Percentiles rank a stretch among this genome's conserved stretches.
These are phyloP conservation scores for Aeminium ludgeri DNA, from an alignment of 495 filamentous ascomycete species.

Conservation along the genomic window DNA sequence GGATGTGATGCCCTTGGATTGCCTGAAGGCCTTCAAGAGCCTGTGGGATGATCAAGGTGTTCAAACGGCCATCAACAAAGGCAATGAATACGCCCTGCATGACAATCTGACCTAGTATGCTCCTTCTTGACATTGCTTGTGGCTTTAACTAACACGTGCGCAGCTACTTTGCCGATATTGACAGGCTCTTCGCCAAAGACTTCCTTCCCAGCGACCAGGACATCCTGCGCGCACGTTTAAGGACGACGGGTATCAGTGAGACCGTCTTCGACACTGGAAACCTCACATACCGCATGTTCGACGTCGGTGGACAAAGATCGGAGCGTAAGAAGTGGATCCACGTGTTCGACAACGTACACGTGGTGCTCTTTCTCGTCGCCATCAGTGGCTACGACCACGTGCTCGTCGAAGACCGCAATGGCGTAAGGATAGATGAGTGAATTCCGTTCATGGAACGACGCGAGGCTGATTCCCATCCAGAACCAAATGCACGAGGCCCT, in stretches of 20 bases:
- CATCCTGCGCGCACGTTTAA: conserved; percentile 75
- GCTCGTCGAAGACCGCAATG: conserved; percentile 91
- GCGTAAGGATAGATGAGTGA: conserved; percentile 42
- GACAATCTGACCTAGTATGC: conserved; percentile 91
- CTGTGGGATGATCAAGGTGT: conserved; percentile 78
- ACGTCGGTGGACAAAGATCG: conserved; percentile 91
- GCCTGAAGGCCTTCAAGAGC: conserved; percentile 62
- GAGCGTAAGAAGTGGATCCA: conserved; percentile 99
- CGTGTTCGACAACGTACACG: conserved; percentile 94
- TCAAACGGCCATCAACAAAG: conserved; percentile 68
- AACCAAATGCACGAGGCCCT: conserved; percentile 99
- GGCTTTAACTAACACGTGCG: conserved; percentile 14
- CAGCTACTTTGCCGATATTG: conserved; percentile 83
- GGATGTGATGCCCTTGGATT: conserved; percentile 40
- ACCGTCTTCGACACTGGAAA: conserved; percentile 88
- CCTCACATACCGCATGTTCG: conserved; percentile 97
- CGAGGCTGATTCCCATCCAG: conserved; percentile 29
- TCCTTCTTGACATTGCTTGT: not conserved
- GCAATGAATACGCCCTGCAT: conserved; percentile 91
- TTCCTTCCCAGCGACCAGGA: conserved; percentile 97
- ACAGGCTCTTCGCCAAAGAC: conserved; percentile 69
- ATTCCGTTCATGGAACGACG: too few species aligned
- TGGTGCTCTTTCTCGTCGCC: conserved; percentile 84
- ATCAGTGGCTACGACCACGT: conserved; percentile 96
- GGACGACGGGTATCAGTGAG: conserved; percentile 94